Conservation (phyloP, 2,329 filamentous ascomycete genomes). For the Drechslerella coelobrocha region DNA sequence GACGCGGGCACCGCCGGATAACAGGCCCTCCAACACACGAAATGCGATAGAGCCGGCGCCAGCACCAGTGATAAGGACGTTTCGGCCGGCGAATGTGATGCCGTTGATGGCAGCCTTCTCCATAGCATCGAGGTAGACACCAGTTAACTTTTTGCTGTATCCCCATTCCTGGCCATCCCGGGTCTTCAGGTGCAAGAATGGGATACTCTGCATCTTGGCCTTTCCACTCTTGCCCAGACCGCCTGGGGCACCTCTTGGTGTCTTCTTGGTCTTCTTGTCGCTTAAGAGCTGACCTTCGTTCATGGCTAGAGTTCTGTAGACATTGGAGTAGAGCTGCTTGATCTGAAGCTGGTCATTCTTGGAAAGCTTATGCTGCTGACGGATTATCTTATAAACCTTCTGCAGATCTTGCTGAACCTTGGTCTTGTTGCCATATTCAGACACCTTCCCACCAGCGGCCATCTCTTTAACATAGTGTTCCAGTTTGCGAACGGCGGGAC, state of each 20-base stretch:
- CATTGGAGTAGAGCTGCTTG: slow-evolving; percentile 91
- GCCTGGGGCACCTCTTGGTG: slow-evolving; percentile 62
- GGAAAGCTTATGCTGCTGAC: slow-evolving; percentile 96
- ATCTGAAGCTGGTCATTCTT: slow-evolving; percentile 97
- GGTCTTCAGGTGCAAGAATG: slow-evolving; percentile 95
- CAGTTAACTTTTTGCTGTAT: slow-evolving; percentile 98
- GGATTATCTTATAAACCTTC: slow-evolving; percentile 97
- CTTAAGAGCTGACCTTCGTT: slow-evolving; percentile 97
- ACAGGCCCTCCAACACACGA: slow-evolving; percentile 91
- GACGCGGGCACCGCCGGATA: slow-evolving; percentile 96
- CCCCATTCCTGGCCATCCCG: slow-evolving; percentile 95
- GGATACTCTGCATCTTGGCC: slow-evolving; percentile 95
- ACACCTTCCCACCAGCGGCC: slow-evolving; percentile 97
- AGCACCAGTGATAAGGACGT: slow-evolving; percentile 96
- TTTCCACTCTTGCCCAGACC: slow-evolving; percentile 67
- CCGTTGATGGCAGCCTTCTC: slow-evolving; percentile 85
- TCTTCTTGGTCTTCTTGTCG: slow-evolving; percentile 70
- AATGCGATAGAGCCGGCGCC: slow-evolving; percentile 97
- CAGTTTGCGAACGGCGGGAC: slow-evolving; percentile 89
- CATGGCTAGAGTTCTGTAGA: slow-evolving; percentile 93
- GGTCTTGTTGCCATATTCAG: slow-evolving; percentile 95
- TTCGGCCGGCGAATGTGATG: slow-evolving; percentile 91
- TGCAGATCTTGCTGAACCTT: slow-evolving; percentile 97
- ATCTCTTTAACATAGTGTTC: slow-evolving; percentile 99
- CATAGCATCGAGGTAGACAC: slow-evolving; percentile 87